Evolutionary conservation across 495 filamentous ascomycete genomes (phyloP), one percentile per base, ranked within the genome.

Genomic region (Staphylotrichum tortipilum): DNA sequence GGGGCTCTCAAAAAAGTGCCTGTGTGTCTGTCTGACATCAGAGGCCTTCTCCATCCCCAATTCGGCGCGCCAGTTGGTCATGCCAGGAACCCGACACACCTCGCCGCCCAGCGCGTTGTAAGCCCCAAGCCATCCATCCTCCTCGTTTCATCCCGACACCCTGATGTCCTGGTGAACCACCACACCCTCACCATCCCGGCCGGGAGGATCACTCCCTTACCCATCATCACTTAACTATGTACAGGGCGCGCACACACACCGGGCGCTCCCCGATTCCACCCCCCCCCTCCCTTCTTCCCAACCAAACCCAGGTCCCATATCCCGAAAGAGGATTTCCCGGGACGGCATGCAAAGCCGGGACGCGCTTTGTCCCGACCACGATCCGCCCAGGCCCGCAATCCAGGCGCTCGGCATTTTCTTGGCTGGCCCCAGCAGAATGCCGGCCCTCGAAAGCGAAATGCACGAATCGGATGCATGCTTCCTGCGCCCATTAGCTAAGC

Each of bases 251-350:
- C n/a, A n/a, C n/a, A n/a, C n/a, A 28, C 26, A 28, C 26, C 26
- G 26, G 10, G 26, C 26, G 10, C 26, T 10, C 26, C 26, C n/a
- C n/a, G n/a, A n/a, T n/a, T n/a, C n/a, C n/a, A n/a, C n/a, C n/a
- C n/a, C n/a, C n/a, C n/a, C n/a, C n/a, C n/a, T n/a, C n/a, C n/a
- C n/a, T n/a, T n/a, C n/a, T n/a, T n/a, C n/a, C n/a, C n/a, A n/a
- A n/a, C n/a, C n/a, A n/a, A n/a, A n/a, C n/a, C n/a, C n/a, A n/a
- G n/a, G n/a, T n/a, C n/a, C n/a, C n/a, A n/a, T n/a, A 14, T 30
- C 22, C 48, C 39, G 43, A 54, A 59, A 63, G 57, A 55, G 54
- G 56, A 63, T 60, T 63, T 63, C 52, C 57, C 60, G 60, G 60
- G 60, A 55, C 46, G 51, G 12, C 38, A 5, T 43, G 50, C 48